Evolutionary conservation across 345 rosid species (phyloP).

Genomic region (Linum lewisii): DNA sequence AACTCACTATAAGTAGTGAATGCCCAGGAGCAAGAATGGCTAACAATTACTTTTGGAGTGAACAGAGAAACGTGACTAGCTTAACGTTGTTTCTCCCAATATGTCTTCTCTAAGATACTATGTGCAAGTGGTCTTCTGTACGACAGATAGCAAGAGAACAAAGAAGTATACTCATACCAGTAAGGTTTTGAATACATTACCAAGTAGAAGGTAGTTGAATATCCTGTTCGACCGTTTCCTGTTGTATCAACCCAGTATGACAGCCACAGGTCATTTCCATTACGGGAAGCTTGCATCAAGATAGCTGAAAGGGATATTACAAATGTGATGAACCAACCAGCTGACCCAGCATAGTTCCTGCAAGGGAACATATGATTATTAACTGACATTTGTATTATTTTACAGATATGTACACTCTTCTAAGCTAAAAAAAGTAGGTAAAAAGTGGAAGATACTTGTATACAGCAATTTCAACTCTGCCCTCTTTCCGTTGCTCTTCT

Average conservation of each 20-base stretch:
- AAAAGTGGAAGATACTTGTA: constrained; percentile 49
- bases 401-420: background rate
- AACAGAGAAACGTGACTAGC: too few relatives aligned
- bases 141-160: too few relatives aligned
- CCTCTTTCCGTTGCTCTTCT: constrained; percentile 71
- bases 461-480: constrained; percentile 61
- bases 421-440: background rate
- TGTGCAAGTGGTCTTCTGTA: too few relatives aligned
- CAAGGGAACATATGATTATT: constrained; percentile 5
- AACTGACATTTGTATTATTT: background rate
- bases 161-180: background rate
- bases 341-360: constrained; percentile 75
- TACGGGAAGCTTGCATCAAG: constrained; percentile 91
- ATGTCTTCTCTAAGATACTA: too few relatives aligned
- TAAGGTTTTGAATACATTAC: constrained; percentile 22
- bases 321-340: constrained; percentile 60
- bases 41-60: too few relatives aligned
- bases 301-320: constrained; percentile 63
- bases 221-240: constrained; percentile 30
- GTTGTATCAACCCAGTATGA: constrained; percentile 86
- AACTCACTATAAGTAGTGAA: too few relatives aligned
- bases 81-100: too few relatives aligned
- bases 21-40: too few relatives aligned
- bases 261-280: constrained; percentile 89
- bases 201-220: constrained; percentile 74